Base-by-base conservation (phyloP, 805 yeast species). In the Suhomyces emberorum region DNA sequence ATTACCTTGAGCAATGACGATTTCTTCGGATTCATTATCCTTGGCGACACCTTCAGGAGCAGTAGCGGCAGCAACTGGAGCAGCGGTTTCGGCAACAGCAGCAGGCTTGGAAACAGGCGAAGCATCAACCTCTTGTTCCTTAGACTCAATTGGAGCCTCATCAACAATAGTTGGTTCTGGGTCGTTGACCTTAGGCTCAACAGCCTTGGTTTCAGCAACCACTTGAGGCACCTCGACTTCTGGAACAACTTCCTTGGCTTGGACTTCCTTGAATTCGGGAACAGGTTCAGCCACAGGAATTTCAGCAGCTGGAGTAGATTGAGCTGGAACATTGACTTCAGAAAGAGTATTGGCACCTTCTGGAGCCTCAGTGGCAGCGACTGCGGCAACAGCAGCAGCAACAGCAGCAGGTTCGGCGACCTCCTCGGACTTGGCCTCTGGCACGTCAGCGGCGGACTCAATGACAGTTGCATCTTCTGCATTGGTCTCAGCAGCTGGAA, bases 1-100 rank as follows among this genome's bases (percentile, higher is more conserved):
- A 3, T 52, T 54, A 18, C 71, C 72, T 33, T 59, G 61, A n/a
- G 71, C 67, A 32, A 65, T 53, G 34, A 67, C 54, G 34, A 68
- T 64, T 43, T 63, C 70, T 38, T 65, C 72, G 20, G 44, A 31
- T 3, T 42, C 58, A 27, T 35, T 34, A 15, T 22, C 42, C 15
- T 36, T 36, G 17, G 41, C 18, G 24, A 35, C 35, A 18, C 28
- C 32, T n/a, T n/a, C n/a, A 22, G 42, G 39, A 9, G 27, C 45
- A 30, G 37, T 44, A 11, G 23, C 35, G 2, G 10, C 11, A n/a
- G 15, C 28, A 11, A 17, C 28, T 15, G 34, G 15, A 3, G 34
- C 34, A 16, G 28, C 22, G 12, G 5, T 11, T 5, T 5, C 26
- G 7, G 6, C 12, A 7, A 22, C 28, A 12, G 34, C 31, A 16